Percentiles rank a stretch among this genome's conserved stretches.
Conservation (phyloP, 2,329 filamentous ascomycete species). For the Fusarium nematophilum region DNA sequence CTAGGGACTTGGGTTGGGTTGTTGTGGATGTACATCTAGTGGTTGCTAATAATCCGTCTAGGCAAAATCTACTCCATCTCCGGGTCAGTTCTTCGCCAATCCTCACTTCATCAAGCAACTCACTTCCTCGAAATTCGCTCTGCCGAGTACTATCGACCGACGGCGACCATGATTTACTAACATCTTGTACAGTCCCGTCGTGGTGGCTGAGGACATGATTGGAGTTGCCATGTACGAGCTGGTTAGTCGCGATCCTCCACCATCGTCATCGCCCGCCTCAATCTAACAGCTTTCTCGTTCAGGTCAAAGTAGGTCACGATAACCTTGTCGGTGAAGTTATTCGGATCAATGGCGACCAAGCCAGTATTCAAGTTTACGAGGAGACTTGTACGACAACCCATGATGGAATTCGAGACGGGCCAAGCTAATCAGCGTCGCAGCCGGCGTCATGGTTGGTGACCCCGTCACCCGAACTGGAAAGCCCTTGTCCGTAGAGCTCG, state of each 20-base stretch:
- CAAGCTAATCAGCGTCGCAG: constrained; percentile 57
- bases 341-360: constrained; percentile 94
- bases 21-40: constrained; percentile 23
- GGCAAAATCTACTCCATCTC: constrained; percentile 73
- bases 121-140: constrained; percentile 11
- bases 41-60: constrained; percentile 47
- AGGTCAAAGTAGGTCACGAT: constrained; percentile 94
- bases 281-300: constrained; percentile 22
- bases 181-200: constrained; percentile 75
- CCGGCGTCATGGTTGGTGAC: constrained; percentile 95
- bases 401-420: constrained; percentile 6
- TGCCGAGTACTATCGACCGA: constrained; percentile 7
- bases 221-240: constrained; percentile 99
- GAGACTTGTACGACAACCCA: constrained; percentile 79
- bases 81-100: constrained; percentile 60
- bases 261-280: constrained; percentile 5
- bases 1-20: not conserved
- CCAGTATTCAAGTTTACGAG: constrained; percentile 98
- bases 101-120: constrained; percentile 2
- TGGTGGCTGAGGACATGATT: constrained; percentile 97
- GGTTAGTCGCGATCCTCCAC: constrained; percentile 62
- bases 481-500: constrained; percentile 96
- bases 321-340: constrained; percentile 97
- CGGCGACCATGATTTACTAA: constrained; percentile 45
- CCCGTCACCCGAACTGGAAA: constrained; percentile 92